Percentiles rank a stretch among this genome's conserved stretches.
Evolutionary conservation across 75 land plant genomes (phyloP).

Genomic region (Cunninghamia lanceolata): DNA sequence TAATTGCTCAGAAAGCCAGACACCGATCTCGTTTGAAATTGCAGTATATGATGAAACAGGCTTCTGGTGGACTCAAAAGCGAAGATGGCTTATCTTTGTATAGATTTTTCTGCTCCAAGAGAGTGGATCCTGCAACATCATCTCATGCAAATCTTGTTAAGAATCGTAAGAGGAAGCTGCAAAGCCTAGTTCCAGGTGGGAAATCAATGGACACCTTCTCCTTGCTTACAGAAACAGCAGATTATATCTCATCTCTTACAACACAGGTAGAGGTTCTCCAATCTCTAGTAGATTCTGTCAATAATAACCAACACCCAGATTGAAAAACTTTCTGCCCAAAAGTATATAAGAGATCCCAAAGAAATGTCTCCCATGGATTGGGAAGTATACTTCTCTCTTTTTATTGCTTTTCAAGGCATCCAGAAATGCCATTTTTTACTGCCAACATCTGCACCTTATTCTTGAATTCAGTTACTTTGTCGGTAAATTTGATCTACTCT

Average conservation of each 20-base stretch:
- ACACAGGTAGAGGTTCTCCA: slow-evolving; percentile 9
- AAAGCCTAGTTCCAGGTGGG: slow-evolving; percentile 9
- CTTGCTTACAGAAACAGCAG: slow-evolving; percentile 1
- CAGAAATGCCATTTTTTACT: slow-evolving; percentile 4
- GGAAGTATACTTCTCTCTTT: background rate
- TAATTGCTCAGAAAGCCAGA: background rate
- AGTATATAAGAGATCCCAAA: background rate
- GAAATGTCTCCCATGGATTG: background rate
- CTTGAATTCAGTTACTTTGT: background rate
- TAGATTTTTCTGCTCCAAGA: background rate
- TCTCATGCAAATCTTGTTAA: background rate
- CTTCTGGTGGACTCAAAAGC: background rate
- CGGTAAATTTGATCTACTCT: background rate
- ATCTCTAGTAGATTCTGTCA: background rate
- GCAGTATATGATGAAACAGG: background rate
- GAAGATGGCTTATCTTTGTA: background rate
- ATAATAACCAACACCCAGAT: background rate
- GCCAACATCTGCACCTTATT: background rate
- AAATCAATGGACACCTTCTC: background rate
- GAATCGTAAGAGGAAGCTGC: background rate
- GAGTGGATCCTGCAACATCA: background rate
- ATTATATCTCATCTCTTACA: slow-evolving; percentile 7
- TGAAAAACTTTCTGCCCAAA: background rate
- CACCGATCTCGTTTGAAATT: background rate
- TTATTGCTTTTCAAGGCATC: background rate